Evolutionary conservation across 73 alveolate species (phyloP).

Genomic region (Paramecium sonneborni): DNA sequence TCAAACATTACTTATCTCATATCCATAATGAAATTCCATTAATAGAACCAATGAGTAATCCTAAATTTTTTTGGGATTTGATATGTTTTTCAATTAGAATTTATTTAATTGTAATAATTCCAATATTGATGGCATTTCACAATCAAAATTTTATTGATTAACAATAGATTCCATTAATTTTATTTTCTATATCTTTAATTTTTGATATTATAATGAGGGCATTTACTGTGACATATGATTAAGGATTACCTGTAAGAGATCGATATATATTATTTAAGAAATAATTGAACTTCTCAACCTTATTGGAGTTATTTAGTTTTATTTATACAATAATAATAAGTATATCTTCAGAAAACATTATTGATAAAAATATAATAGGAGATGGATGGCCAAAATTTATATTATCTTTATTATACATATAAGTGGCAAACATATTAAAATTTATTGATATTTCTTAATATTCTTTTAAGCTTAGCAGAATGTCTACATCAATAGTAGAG

Average conservation of each 20-base stretch:
- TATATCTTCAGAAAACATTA: neutral
- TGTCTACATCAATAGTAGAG: conserved; percentile 20
- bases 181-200: neutral
- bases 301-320: neutral
- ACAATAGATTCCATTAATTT: neutral
- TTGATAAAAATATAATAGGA: conserved; percentile 23
- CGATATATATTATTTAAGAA: neutral
- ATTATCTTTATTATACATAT: neutral
- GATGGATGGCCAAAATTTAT: conserved; percentile 55
- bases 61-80: conserved; percentile 37
- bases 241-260: conserved; percentile 51
- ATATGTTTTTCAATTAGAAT: neutral
- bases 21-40: conserved; percentile 23
- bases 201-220: conserved; percentile 11
- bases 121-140: conserved; percentile 10
- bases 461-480: neutral
- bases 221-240: conserved; percentile 19
- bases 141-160: neutral
- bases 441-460: neutral
- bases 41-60: neutral
- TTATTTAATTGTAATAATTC: conserved; percentile 17
- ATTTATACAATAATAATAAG: neutral
- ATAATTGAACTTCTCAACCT: neutral
- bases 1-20: neutral
- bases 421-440: neutral